Evolutionary conservation across 345 rosid genomes (phyloP), one percentile per base, ranked within the genome.

Genomic region (Euphorbia peplus): DNA sequence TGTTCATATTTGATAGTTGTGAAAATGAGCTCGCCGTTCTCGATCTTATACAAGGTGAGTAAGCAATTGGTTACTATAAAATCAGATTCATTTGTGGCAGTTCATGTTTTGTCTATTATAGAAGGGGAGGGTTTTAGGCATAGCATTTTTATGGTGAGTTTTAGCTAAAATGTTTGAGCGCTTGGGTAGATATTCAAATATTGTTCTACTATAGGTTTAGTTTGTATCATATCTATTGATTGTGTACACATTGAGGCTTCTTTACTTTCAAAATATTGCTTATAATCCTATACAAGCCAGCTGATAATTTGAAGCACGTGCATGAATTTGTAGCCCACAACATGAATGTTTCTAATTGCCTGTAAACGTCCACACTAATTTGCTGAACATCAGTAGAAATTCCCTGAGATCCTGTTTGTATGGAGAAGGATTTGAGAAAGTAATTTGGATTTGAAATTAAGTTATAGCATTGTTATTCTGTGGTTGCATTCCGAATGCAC

Each of bases 1-100:
- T 91, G 26, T 81, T 88, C 28, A 83, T 92, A 16, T 95, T 90
- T 74, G 98, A 95, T 84, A 73, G 87, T 50, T 88, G 88, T 9
- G 99, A 95, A 79, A 95, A 90, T 80, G 96, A 91, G 78, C 96
- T 95, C 64, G 99, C 98, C 11, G 85, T 91, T 91, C 99, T 95
- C 64, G 98, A 95, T 73, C 87, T 91, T 63, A 91, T 88, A 54
- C 97, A 91, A 90, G 96, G 98, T 91, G 19, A 18, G 59, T 71
- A 60, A 14, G 24, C n/a, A 25, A 53, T 24, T 41, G 10, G 50
- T 22, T 10, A 22, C 44, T 47, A 37, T n/a, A 8, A 41, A 19
- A 11, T 67, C 11, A 11, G 39, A 28, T 53, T 58, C 22, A 51
- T 24, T 15, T 52, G 21, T 35, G 11, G 8, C 25, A 13, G 44